Base-by-base conservation (phyloP, 208 protist genomes). In the Trypanosoma congolense region DNA sequence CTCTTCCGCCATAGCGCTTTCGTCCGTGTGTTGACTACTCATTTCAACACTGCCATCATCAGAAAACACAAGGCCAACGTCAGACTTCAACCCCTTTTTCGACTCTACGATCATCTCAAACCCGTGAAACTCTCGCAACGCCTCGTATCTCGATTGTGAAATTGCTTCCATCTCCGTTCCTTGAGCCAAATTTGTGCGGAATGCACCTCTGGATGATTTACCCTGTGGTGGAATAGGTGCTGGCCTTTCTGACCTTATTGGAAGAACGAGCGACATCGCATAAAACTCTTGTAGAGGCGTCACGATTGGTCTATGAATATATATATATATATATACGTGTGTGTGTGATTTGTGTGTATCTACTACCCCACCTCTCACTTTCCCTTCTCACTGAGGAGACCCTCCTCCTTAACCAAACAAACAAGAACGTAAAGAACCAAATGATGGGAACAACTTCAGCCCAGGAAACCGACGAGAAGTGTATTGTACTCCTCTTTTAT, bases 31-130 rank as follows among this genome's bases (percentile, higher is more conserved):
- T 8, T 16, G 21, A 44, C 51, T 14, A 18, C 31, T 28, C 3
- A 24, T 25, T 10, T 25, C 30, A 14, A 22, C 36, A 56, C 8
- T 18, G 2, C 28, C 46, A 4, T 56, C 55, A 31, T 69, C 62
- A 28, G 62, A 69, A n/a, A 57, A 40, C 22, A 69, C 54, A n/a
- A 69, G 54, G 14, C 55, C 62, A 29, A 16, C 31, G n/a, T 69
- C 62, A 4, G 46, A 29, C 1, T 30, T 36, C 44, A 69, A 9
- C 2, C 31, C n/a, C 22, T 21, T 47, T 12, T 57, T 48, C 30
- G 59, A 53, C 46, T 69, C 62, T 18, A 42, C 28, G 40, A 69
- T 69, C 62, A 69, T 61, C 31, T 69, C 62, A 9, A 61, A 47
- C 1, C 38, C 14, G 10, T 69, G 62, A 38, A 69, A 69, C 48